phyloP scores from a whole-genome alignment of 1,139 yeast species.

The Geotrichum fermentans region DNA sequence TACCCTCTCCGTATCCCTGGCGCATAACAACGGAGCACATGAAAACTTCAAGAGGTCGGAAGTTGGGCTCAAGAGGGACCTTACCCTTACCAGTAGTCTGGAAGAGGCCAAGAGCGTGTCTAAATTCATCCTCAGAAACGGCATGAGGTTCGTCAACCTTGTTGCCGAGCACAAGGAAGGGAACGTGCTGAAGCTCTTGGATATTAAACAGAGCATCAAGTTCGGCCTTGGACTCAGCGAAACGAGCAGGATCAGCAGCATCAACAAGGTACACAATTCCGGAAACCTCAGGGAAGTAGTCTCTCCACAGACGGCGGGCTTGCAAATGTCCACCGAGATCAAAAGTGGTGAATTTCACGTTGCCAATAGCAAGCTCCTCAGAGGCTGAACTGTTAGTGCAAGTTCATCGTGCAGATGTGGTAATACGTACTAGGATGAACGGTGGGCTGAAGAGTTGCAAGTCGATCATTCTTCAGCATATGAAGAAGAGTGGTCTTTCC shows the following conservation, averaged over 20 bases:
- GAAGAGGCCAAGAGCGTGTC: conserved; percentile 82
- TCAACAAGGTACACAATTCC: conserved; percentile 96
- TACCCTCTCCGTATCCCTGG: conserved; percentile 93
- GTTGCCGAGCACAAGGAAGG: conserved; percentile 91
- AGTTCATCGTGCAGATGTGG: not conserved
- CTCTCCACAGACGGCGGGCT: conserved; percentile 98
- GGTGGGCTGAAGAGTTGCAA: conserved; percentile 96
- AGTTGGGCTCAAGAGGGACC: conserved; percentile 62
- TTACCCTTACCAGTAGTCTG: conserved; percentile 86
- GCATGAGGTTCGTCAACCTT: conserved; percentile 93
- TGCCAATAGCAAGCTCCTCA: conserved; percentile 95
- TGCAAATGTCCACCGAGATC: conserved; percentile 98
- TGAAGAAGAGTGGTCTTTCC: conserved; percentile 96
- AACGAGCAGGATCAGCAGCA: conserved; percentile 94
- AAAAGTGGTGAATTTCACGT: conserved; percentile 93
- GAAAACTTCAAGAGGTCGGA: conserved; percentile 90
- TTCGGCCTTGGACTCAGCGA: conserved; percentile 91
- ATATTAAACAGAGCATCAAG: conserved; percentile 87
- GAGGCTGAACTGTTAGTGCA: conserved; percentile 48
- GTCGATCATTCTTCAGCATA: conserved; percentile 95
- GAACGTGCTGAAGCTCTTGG: conserved; percentile 84
- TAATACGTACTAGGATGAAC: conserved; percentile 64
- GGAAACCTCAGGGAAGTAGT: conserved; percentile 97
- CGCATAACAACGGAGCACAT: conserved; percentile 98
- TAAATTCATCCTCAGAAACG: conserved; percentile 90